These are phyloP conservation scores for Hypoxylon intermedium DNA, from an alignment of 495 filamentous ascomycete species.

Conservation along the genomic window DNA sequence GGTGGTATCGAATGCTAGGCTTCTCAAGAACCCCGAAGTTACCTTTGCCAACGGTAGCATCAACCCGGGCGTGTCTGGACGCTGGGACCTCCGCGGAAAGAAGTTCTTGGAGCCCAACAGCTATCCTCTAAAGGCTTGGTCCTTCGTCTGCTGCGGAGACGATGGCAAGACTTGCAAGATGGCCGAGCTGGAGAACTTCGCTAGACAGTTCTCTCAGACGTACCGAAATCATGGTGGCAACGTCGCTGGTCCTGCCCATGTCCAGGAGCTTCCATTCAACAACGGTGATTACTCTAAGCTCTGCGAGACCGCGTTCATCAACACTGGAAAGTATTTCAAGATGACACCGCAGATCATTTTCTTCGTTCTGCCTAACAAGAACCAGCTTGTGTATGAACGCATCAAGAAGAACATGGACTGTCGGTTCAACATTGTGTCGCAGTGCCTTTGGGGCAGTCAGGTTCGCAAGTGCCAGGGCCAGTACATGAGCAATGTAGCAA, in stretches of 20 bases:
- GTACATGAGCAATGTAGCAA: slow-evolving; percentile 85
- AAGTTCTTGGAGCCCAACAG: slow-evolving; percentile 72
- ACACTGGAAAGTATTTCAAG: slow-evolving; percentile 21
- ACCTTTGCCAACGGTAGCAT: slow-evolving; percentile 62
- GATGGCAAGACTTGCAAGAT: slow-evolving; percentile 34
- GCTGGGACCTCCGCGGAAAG: slow-evolving; percentile 85
- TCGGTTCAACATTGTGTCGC: slow-evolving; percentile 77
- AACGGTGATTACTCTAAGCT: slow-evolving; percentile 36
- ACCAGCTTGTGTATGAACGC: slow-evolving; percentile 69
- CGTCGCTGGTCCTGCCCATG: slow-evolving; percentile 42
- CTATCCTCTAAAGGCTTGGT: slow-evolving; percentile 71
- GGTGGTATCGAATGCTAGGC: slow-evolving; percentile 69
- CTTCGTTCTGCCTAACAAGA: slow-evolving; percentile 73
- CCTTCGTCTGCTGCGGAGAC: slow-evolving; percentile 52
- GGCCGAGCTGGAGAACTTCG: slow-evolving; percentile 61
- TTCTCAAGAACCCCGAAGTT: slow-evolving; percentile 74
- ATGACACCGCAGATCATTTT: slow-evolving; percentile 67
- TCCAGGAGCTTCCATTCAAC: slow-evolving; percentile 1
- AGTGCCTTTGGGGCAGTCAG: slow-evolving; percentile 68
- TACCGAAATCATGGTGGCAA: slow-evolving; percentile 77
- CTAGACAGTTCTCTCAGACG: slow-evolving; percentile 62
- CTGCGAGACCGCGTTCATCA: slow-evolving; percentile 23
- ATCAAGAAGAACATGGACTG: slow-evolving; percentile 86
- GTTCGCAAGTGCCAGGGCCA: slow-evolving; percentile 69
- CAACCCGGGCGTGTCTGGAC: slow-evolving; percentile 67